These are phyloP conservation scores for Ustilago hordei DNA, from an alignment of 1,284 basidiomycete genomes.

Conservation along the genomic window DNA sequence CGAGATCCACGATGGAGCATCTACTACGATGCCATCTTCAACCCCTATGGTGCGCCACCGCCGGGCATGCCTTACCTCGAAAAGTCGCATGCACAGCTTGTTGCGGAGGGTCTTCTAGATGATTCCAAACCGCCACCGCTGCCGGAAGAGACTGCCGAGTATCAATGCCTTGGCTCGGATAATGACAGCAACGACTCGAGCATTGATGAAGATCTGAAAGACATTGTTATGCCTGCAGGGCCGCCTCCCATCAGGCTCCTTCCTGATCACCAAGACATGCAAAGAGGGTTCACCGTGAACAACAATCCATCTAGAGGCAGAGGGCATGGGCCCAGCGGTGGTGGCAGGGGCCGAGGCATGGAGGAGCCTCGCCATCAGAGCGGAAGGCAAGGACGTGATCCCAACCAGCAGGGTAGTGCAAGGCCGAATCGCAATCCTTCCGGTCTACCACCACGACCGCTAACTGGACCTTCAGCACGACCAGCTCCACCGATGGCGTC, in stretches of 20 bases:
- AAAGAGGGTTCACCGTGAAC: not conserved
- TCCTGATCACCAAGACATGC: not conserved
- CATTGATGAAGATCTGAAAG: slow-evolving; percentile 59
- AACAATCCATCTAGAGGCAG: not conserved
- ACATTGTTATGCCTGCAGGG: slow-evolving; percentile 63
- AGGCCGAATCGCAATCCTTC: slow-evolving; percentile 2
- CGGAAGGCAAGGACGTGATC: slow-evolving; percentile 2
- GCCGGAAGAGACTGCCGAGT: slow-evolving; percentile 24
- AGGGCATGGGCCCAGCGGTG: not conserved
- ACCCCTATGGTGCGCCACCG: slow-evolving; percentile 93
- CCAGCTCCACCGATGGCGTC: not conserved
- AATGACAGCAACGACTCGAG: slow-evolving; percentile 56
- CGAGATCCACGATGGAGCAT: slow-evolving; percentile 75
- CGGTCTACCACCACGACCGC: slow-evolving; percentile 10
- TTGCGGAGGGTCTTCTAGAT: slow-evolving; percentile 45
- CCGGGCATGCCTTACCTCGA: slow-evolving; percentile 95
- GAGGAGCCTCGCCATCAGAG: slow-evolving; percentile 7
- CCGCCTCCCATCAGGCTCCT: slow-evolving; percentile 47
- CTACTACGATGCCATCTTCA: slow-evolving; percentile 92
- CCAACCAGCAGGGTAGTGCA: not conserved
- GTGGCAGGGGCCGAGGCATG: slow-evolving; percentile 12
- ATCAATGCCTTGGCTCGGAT: slow-evolving; percentile 10
- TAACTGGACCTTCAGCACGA: slow-evolving; percentile 5
- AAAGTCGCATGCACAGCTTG: slow-evolving; percentile 59
- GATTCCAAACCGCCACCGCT: slow-evolving; percentile 39